These are phyloP conservation scores for Lactarius sanguifluus DNA, from an alignment of 768 basidiomycete species.

Conservation along the genomic window DNA sequence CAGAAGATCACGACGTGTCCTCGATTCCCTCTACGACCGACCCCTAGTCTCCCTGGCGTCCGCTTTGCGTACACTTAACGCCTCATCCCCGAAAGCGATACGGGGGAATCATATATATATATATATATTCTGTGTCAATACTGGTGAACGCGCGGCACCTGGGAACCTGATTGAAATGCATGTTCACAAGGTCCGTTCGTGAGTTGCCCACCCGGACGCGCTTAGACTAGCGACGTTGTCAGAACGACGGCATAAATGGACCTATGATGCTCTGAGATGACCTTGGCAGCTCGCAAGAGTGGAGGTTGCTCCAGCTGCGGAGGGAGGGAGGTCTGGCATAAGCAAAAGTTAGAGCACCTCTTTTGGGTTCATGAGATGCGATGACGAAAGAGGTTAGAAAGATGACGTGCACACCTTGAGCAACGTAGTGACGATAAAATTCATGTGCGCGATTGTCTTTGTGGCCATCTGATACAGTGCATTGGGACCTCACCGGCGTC, in stretches of 20 bases:
- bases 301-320: constrained; percentile 77
- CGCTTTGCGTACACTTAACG: constrained; percentile 50
- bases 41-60: constrained; percentile 71
- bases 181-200: background rate
- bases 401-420: constrained; percentile 57
- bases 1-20: constrained; percentile 60
- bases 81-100: background rate
- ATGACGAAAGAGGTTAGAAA: constrained; percentile 3
- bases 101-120: too few species aligned
- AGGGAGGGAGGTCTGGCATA: background rate
- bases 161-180: background rate
- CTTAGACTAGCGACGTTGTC: constrained; percentile 65
- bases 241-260: constrained; percentile 80
- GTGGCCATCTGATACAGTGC: constrained; percentile 74
- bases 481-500: constrained; percentile 40
- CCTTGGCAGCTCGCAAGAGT: constrained; percentile 80
- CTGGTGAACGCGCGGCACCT: constrained; percentile 79
- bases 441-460: constrained; percentile 72
- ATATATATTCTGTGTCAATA: constrained; percentile 75
- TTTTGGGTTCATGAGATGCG: constrained; percentile 38
- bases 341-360: constrained; percentile 38
- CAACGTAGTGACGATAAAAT: constrained; percentile 59
- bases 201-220: constrained; percentile 65
- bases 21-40: constrained; percentile 37
- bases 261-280: constrained; percentile 79